phyloP scores from a whole-genome alignment of 768 basidiomycete species.

The Zangia roseola region DNA sequence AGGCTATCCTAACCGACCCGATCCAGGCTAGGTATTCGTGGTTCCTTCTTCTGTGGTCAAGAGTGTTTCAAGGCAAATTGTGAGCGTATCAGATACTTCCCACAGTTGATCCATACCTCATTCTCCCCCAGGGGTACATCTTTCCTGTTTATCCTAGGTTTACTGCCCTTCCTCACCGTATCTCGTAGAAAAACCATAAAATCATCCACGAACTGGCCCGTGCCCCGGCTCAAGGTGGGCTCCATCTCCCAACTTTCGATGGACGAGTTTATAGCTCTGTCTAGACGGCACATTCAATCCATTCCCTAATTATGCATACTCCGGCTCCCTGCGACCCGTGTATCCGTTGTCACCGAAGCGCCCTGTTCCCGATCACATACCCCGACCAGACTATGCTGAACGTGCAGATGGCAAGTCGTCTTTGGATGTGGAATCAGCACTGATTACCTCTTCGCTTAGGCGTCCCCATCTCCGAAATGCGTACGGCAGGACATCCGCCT shows the following conservation, averaged over 20 bases:
- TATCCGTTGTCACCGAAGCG: constrained; percentile 87
- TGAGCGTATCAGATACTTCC: constrained; percentile 41
- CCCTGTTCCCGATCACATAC: constrained; percentile 78
- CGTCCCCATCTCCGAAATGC: constrained; percentile 57
- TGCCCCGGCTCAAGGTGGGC: constrained; percentile 22
- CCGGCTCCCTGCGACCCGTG: constrained; percentile 74
- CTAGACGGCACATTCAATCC: constrained; percentile 80
- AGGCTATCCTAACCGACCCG: constrained; percentile 9
- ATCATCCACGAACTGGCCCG: constrained; percentile 63
- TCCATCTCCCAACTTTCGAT: neutral
- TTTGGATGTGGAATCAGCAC: neutral
- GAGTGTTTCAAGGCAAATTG: constrained; percentile 96
- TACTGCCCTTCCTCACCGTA: neutral
- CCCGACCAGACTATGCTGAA: constrained; percentile 81
- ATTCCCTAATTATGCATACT: constrained; percentile 73
- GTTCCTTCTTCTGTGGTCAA: constrained; percentile 91
- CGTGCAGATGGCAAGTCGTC: constrained; percentile 52
- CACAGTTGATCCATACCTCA: neutral
- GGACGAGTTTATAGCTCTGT: neutral
- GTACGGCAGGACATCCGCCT: constrained; percentile 57
- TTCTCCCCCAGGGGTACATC: constrained; percentile 25
- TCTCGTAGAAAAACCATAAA: constrained; percentile 76
- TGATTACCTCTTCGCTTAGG: constrained; percentile 38
- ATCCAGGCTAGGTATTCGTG: constrained; percentile 70
- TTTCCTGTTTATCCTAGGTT: neutral